A percentile compares a stretch with the other conserved stretches of the same genome.
phyloP scores from a whole-genome alignment of 108 stramenopile species.

The Discostella pseudostelligera region DNA sequence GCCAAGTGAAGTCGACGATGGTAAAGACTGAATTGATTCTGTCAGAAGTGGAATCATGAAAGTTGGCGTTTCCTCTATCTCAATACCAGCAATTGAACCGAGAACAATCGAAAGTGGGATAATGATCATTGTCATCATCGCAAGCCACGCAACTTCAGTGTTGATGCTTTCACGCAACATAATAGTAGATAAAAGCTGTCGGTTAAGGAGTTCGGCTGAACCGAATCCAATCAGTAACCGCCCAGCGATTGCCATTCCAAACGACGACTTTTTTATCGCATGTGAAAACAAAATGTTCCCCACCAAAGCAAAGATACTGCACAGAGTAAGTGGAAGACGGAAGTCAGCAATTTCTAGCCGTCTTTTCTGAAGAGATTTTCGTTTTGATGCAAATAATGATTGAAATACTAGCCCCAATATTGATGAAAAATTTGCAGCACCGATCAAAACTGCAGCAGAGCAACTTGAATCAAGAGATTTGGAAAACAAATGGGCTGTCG shows the following conservation, averaged over 20 bases:
- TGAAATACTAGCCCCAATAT: slow-evolving; percentile 28
- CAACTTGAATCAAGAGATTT: slow-evolving; percentile 27
- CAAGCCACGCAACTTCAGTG: slow-evolving; percentile 26
- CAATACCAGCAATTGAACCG: slow-evolving; percentile 32
- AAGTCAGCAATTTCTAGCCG: slow-evolving; percentile 20
- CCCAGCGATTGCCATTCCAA: slow-evolving; percentile 36
- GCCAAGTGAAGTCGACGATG: background rate
- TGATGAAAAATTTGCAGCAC: slow-evolving; percentile 31
- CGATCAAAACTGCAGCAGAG: slow-evolving; percentile 25
- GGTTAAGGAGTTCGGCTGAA: slow-evolving; percentile 31
- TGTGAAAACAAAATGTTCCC: slow-evolving; percentile 42
- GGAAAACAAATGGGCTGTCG: slow-evolving; percentile 30
- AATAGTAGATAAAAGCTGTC: slow-evolving; percentile 22
- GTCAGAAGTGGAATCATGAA: slow-evolving; percentile 5
- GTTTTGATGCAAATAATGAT: slow-evolving; percentile 24
- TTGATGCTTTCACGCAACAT: slow-evolving; percentile 26
- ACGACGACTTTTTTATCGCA: slow-evolving; percentile 12
- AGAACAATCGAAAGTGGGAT: slow-evolving; percentile 24
- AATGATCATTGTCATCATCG: slow-evolving; percentile 16
- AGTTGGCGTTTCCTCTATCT: slow-evolving; percentile 8
- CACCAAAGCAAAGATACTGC: slow-evolving; percentile 16
- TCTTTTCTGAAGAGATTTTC: slow-evolving; percentile 25
- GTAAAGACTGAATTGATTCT: background rate
- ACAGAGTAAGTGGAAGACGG: slow-evolving; percentile 23
- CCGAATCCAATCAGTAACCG: slow-evolving; percentile 43